A percentile compares a stretch with the other conserved stretches of the same genome.
These are phyloP conservation scores for Neurospora pannonica DNA, from an alignment of 495 filamentous ascomycete genomes.

Conservation along the genomic window DNA sequence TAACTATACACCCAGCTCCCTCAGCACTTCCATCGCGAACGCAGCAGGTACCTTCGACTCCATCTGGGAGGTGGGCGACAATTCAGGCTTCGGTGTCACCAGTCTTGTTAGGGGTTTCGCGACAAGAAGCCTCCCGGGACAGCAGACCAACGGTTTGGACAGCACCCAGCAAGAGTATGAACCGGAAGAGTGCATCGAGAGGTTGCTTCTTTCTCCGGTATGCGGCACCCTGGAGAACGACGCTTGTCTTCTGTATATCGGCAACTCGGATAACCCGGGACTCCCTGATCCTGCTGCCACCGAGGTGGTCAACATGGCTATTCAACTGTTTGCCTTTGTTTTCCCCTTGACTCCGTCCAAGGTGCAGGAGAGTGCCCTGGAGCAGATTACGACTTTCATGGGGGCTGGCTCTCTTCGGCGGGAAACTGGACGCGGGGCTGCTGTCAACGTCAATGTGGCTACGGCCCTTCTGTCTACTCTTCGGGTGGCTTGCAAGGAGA, in stretches of 20 bases:
- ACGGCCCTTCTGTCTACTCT: conserved; percentile 69
- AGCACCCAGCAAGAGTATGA: conserved; percentile 54
- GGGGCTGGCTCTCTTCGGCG: conserved; percentile 70
- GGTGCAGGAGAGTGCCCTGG: conserved; percentile 90
- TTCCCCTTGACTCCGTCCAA: conserved; percentile 79
- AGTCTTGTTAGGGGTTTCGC: conserved; percentile 73
- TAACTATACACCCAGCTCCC: conserved; percentile 67
- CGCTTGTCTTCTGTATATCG: conserved; percentile 69
- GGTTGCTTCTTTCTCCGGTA: conserved; percentile 60
- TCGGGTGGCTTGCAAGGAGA: conserved; percentile 77
- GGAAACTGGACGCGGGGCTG: conserved; percentile 79
- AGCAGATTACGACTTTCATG: conserved; percentile 81
- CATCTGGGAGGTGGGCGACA: conserved; percentile 92
- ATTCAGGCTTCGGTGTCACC: conserved; percentile 86
- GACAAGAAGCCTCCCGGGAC: conserved; percentile 58
- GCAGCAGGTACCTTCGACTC: conserved; percentile 85
- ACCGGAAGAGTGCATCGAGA: conserved; percentile 62
- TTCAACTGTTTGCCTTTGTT: conserved; percentile 81
- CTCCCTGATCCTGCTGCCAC: conserved; percentile 79
- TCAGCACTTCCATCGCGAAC: conserved; percentile 87
- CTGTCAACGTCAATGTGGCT: conserved; percentile 83
- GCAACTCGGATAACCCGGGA: conserved; percentile 27
- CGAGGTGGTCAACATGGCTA: conserved; percentile 87
- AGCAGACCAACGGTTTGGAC: conserved; percentile 49
- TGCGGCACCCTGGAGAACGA: conserved; percentile 84